phyloP scores from a whole-genome alignment of 2,329 filamentous ascomycete genomes.

The Diaporthe citri region DNA sequence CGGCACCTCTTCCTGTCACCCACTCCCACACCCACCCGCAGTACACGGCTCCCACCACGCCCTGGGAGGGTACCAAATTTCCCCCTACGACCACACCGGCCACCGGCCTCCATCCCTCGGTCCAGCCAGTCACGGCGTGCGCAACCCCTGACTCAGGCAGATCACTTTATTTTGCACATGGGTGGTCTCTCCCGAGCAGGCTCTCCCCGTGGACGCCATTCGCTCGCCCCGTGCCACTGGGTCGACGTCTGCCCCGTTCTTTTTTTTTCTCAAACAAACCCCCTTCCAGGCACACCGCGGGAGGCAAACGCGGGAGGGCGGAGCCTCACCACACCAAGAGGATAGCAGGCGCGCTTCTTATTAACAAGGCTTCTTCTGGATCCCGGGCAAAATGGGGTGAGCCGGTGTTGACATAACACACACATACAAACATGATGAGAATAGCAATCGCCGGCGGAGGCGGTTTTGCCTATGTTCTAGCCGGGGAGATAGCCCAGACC shows the following conservation, averaged over 20 bases:
- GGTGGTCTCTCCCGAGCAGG: constrained; percentile 33
- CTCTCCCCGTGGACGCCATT: constrained; percentile 29
- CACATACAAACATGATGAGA: constrained; percentile 56
- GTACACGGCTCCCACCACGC: constrained; percentile 27
- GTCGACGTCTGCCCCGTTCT: constrained; percentile 16
- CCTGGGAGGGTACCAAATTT: constrained; percentile 35
- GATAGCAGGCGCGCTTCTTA: constrained; percentile 5
- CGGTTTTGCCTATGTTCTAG: constrained; percentile 59
- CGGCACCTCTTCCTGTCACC: constrained; percentile 16
- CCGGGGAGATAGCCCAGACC: constrained; percentile 71
- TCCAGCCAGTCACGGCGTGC: constrained; percentile 32
- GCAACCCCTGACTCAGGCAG: constrained; percentile 39
- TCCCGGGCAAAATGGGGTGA: constrained; percentile 33
- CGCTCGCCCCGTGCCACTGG: constrained; percentile 25
- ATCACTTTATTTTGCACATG: constrained; percentile 28
- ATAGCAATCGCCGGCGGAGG: constrained; percentile 62
- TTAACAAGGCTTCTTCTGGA: constrained; percentile 25
- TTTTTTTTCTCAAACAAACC: constrained; percentile 16
- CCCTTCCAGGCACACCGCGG: constrained; percentile 19
- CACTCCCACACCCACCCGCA: constrained; percentile 28
- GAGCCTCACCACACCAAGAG: constrained; percentile 19
- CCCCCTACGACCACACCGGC: constrained; percentile 31
- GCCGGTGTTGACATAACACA: not conserved
- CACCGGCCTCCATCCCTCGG: constrained; percentile 19
- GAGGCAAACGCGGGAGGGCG: constrained; percentile 24